A percentile compares a stretch with the other conserved stretches of the same genome.
phyloP scores from a whole-genome alignment of 352 stramenopile species.

The Pythium monospermum region DNA sequence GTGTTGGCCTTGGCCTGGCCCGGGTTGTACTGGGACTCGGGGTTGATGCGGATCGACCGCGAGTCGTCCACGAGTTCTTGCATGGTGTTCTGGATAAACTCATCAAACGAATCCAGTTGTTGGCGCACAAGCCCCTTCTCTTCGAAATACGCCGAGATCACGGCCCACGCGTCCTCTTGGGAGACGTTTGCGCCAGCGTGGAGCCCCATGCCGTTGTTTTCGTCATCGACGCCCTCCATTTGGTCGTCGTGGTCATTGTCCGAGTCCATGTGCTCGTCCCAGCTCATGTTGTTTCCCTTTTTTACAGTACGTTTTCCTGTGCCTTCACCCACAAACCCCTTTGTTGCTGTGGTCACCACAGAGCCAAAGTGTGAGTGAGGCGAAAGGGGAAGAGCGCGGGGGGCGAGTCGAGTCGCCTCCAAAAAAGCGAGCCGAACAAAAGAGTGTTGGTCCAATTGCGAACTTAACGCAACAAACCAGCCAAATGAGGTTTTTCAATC shows the following conservation, averaged over 20 bases:
- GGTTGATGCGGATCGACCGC: slow-evolving; percentile 95
- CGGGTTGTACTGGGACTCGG: slow-evolving; percentile 95
- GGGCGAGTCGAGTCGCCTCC: too few relatives aligned
- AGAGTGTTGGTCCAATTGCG: slow-evolving; percentile 19
- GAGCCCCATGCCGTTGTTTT: slow-evolving; percentile 34
- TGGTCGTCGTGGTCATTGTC: slow-evolving; percentile 45
- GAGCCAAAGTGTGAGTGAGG: slow-evolving; percentile 33
- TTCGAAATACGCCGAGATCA: slow-evolving; percentile 99
- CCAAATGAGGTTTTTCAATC: neutral
- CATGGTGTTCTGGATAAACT: slow-evolving; percentile 99
- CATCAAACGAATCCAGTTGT: slow-evolving; percentile 99
- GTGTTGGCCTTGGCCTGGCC: slow-evolving; percentile 91
- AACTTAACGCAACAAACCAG: slow-evolving; percentile 19
- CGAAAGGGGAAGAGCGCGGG: slow-evolving; percentile 1
- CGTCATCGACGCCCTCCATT: slow-evolving; percentile 1
- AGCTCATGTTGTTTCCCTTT: slow-evolving; percentile 38
- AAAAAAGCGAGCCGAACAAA: slow-evolving; percentile 1
- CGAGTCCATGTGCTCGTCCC: slow-evolving; percentile 63
- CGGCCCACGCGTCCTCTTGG: slow-evolving; percentile 98
- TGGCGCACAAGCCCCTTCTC: slow-evolving; percentile 99
- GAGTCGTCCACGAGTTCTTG: slow-evolving; percentile 98
- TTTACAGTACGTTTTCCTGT: neutral
- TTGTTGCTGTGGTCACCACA: slow-evolving; percentile 12
- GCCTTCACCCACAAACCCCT: neutral
- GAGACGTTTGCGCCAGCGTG: slow-evolving; percentile 85